Percentiles rank a stretch among this genome's conserved stretches.
Conservation (phyloP, 306 rosid genomes). For the Lablab purpureus region DNA sequence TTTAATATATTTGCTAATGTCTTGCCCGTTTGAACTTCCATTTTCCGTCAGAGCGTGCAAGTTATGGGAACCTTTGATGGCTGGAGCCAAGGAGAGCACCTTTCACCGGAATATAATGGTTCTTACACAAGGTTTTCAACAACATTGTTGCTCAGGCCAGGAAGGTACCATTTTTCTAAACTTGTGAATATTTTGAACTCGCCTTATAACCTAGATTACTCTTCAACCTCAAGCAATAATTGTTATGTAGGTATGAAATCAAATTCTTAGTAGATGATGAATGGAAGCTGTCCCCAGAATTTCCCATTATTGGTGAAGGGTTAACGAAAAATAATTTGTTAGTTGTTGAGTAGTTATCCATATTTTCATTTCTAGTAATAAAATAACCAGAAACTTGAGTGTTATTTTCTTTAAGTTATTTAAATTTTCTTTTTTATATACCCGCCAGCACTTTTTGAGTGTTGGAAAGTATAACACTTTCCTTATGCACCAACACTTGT, state of each 20-base stretch:
- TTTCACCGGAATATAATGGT: constrained; percentile 85
- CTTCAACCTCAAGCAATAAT: constrained; percentile 2
- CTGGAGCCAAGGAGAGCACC: constrained; percentile 94
- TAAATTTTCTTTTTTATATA: not conserved
- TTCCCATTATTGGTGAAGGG: constrained; percentile 83
- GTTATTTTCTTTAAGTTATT: not conserved
- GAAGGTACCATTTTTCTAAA: constrained; percentile 64
- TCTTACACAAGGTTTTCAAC: constrained; percentile 83
- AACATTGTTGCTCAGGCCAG: constrained; percentile 79
- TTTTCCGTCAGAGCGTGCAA: constrained; percentile 75
- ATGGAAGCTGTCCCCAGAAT: constrained; percentile 84
- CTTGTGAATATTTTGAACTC: constrained; percentile 9
- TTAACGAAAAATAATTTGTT: constrained; percentile 76
- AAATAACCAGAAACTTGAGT: not conserved
- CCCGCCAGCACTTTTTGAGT: not conserved
- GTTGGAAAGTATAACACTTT: not conserved
- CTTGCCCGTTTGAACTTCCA: constrained; percentile 22
- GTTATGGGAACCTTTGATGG: constrained; percentile 97
- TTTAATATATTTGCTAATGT: not conserved
- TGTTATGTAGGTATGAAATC: constrained; percentile 79
- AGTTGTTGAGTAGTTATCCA: constrained; percentile 59
- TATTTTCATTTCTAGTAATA: constrained; percentile 16
- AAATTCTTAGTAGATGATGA: constrained; percentile 95
- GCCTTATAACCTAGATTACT: constrained; percentile 13
- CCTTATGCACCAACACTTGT: not conserved